phyloP scores from a whole-genome alignment of 495 filamentous ascomycete species.

The Aspergillus wentii region DNA sequence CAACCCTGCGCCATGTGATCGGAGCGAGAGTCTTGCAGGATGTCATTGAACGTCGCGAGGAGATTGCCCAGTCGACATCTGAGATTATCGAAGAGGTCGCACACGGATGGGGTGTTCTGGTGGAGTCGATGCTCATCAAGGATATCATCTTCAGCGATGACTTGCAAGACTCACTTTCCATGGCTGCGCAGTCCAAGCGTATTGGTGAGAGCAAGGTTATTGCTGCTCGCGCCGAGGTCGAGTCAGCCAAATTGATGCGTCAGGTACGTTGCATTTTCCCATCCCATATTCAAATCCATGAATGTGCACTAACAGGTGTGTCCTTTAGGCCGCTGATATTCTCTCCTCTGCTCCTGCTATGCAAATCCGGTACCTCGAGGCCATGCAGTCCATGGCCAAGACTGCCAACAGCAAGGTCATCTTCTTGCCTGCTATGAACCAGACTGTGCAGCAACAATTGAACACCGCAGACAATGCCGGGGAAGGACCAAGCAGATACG shows the following conservation, averaged over 20 bases:
- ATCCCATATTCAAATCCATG: background rate
- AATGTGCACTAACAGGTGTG: background rate
- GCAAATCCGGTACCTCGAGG: slow-evolving; percentile 98
- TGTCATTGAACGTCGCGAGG: slow-evolving; percentile 97
- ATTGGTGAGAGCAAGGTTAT: slow-evolving; percentile 99
- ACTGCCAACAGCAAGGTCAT: slow-evolving; percentile 93
- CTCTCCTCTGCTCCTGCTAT: slow-evolving; percentile 89
- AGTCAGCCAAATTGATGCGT: slow-evolving; percentile 94
- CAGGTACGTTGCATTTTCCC: slow-evolving; percentile 40
- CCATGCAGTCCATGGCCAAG: slow-evolving; percentile 99
- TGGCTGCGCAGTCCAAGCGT: slow-evolving; percentile 99
- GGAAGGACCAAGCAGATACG: slow-evolving; percentile 56
- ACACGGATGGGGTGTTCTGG: slow-evolving; percentile 87
- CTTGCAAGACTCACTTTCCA: slow-evolving; percentile 94
- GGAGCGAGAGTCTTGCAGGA: slow-evolving; percentile 95
- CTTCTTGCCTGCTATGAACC: slow-evolving; percentile 68
- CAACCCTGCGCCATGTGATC: slow-evolving; percentile 94
- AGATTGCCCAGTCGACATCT: slow-evolving; percentile 87
- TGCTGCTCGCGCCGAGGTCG: slow-evolving; percentile 92
- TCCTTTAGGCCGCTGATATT: slow-evolving; percentile 75
- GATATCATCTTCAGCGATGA: slow-evolving; percentile 97
- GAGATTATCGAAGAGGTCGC: slow-evolving; percentile 98
- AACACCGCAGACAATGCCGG: slow-evolving; percentile 47
- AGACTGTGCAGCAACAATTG: slow-evolving; percentile 45
- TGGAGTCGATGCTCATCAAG: slow-evolving; percentile 99